Percentiles rank a stretch among this genome's conserved stretches.
Evolutionary conservation across 257 asterid genomes (phyloP).

Genomic region (Nicotiana undulata): DNA sequence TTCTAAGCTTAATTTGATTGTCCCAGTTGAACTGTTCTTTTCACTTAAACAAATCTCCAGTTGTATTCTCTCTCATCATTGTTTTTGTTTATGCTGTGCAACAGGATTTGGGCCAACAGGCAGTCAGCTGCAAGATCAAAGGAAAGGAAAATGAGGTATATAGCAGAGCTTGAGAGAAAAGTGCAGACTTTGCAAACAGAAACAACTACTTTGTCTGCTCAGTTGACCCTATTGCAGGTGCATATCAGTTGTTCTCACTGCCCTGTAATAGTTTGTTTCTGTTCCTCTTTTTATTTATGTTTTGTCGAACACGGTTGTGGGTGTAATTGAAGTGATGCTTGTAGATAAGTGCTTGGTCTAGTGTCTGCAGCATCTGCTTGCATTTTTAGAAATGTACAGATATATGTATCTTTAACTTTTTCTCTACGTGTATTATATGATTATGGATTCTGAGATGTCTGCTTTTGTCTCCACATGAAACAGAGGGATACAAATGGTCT

Average conservation of each 20-base stretch:
- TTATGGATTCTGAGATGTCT: constrained; percentile 8
- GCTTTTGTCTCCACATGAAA: constrained; percentile 8
- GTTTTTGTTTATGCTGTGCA: background rate
- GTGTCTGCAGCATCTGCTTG: background rate
- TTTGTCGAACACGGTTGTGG: background rate
- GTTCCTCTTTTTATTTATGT: background rate
- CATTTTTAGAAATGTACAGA: background rate
- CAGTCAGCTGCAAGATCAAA: constrained; percentile 99
- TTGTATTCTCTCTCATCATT: background rate
- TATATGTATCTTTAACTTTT: background rate
- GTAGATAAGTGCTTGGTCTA: background rate
- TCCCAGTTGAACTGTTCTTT: background rate
- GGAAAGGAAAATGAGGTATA: constrained; percentile 97
- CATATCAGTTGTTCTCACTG: background rate
- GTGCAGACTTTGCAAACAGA: constrained; percentile 93
- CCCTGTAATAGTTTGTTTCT: background rate
- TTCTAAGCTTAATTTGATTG: background rate
- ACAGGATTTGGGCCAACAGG: constrained; percentile 98
- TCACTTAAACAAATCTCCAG: background rate
- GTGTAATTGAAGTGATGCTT: background rate
- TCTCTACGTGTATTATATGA: background rate
- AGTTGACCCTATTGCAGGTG: constrained; percentile 87
- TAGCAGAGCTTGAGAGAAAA: constrained; percentile 95
- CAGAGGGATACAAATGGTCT: constrained; percentile 96
- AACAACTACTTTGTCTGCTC: constrained; percentile 93